These are phyloP conservation scores for Aegilops tauschii DNA, from an alignment of 176 grass and related monocot genomes.

Conservation along the genomic window DNA sequence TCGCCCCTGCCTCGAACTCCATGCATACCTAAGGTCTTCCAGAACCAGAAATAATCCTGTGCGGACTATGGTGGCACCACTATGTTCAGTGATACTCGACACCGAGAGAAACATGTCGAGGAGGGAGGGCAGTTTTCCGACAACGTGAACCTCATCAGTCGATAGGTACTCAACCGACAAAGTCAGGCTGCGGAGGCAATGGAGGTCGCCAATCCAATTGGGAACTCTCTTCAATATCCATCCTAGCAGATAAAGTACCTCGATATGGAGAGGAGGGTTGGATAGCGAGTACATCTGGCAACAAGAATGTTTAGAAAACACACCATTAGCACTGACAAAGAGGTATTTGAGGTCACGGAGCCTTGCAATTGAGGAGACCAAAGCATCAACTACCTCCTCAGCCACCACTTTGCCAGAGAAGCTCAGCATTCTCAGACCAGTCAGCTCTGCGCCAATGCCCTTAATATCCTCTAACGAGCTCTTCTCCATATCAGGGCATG, in stretches of 20 bases:
- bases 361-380: neutral
- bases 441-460: neutral
- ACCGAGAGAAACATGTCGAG: too few species aligned
- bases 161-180: neutral
- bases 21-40: too few species aligned
- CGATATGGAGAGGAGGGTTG: neutral
- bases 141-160: neutral
- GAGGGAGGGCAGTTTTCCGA: neutral
- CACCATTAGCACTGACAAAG: fast-evolving
- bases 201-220: neutral
- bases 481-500: neutral
- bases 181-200: neutral
- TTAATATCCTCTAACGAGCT: neutral
- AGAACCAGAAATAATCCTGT: too few species aligned
- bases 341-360: neutral
- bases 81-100: too few species aligned
- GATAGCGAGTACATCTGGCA: neutral
- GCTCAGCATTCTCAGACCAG: neutral
- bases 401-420: neutral
- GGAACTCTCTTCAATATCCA: neutral
- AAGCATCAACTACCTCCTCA: neutral
- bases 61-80: too few species aligned
- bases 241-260: neutral
- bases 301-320: neutral
- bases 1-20: too few species aligned